Percentiles rank a stretch among this genome's conserved stretches.
Conservation (phyloP, 768 basidiomycete species). For the Tulasnella sp. region DNA sequence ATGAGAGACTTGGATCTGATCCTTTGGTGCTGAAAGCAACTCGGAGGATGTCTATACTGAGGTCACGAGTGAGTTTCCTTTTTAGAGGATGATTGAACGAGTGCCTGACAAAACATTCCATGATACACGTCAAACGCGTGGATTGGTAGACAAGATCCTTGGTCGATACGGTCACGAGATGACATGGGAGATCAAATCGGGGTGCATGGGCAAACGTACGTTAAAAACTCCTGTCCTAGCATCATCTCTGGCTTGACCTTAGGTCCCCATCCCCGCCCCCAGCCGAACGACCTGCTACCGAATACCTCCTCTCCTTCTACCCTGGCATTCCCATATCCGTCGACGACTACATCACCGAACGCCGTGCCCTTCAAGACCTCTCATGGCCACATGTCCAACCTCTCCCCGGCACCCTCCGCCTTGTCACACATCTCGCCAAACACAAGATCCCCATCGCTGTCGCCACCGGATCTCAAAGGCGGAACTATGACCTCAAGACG, state of each 20-base stretch:
- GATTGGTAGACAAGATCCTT: slow-evolving; percentile 72
- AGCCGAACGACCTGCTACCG: slow-evolving; percentile 56
- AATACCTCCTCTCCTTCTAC: slow-evolving; percentile 66
- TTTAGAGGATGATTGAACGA: too few relatives aligned
- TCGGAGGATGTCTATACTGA: slow-evolving; percentile 66
- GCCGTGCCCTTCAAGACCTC: slow-evolving; percentile 46
- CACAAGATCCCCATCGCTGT: slow-evolving; percentile 67
- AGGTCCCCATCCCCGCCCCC: background rate
- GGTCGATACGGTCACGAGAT: slow-evolving; percentile 59
- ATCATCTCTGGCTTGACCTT: background rate
- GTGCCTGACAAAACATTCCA: too few relatives aligned
- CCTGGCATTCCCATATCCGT: slow-evolving; percentile 56
- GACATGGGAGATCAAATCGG: slow-evolving; percentile 86
- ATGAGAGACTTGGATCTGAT: too few relatives aligned
- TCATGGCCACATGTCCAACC: slow-evolving; percentile 59
- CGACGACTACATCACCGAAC: slow-evolving; percentile 47
- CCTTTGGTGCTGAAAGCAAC: too few relatives aligned
- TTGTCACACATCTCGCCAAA: slow-evolving; percentile 57
- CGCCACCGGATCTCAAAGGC: slow-evolving; percentile 61
- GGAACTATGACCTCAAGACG: slow-evolving; percentile 59
- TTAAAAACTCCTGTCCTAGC: slow-evolving; percentile 9
- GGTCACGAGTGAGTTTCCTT: slow-evolving; percentile 55
- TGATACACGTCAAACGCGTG: too few relatives aligned
- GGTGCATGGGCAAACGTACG: slow-evolving; percentile 76
- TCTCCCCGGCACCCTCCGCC: slow-evolving; percentile 59